Base-by-base conservation (phyloP, 179 eudicot species). In the Vitellaria paradoxa region DNA sequence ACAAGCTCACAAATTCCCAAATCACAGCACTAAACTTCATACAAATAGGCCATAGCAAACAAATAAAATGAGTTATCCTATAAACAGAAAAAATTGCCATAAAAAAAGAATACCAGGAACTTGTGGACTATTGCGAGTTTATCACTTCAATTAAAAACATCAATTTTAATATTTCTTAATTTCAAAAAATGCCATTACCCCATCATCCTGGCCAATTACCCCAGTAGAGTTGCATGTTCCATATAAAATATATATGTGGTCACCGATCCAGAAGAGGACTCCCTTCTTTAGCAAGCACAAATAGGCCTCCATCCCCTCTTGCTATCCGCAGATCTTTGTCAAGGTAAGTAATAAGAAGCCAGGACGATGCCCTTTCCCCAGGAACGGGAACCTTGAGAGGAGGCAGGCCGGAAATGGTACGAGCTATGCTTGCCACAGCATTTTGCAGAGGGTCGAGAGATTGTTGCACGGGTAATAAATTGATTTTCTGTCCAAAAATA, bases 231-330 rank as follows among this genome's bases (percentile, higher is more conserved):
- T 3, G 45, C 59, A 59, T 10, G 63, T 18, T 56, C 76, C 64
- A 61, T 65, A 17, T 40, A 57, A 23, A 13, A 57, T 68, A 42
- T 68, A 42, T 76, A 70, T 79, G 78, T 62, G 76, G 65, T 82
- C 84, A 88, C 77, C 82, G 81, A 63, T 89, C 85, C 40, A 96
- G 85, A 78, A 96, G 92, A 18, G 94, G 82, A 71, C 96, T 93
- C n/a, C 96, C 99, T 88, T 96, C 96, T 84, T 90, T 89, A 65
- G 86, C 97, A 63, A 96, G 99, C 57, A 96, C 98, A 76, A 96
- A 96, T 49, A 96, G 87, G 73, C 98, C 97, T 60, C 98, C 99
- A 82, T 96, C 99, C 50, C 99, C 99, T 86, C 98, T 92, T 13
- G 98, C 88, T 21, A 96, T 93, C 60, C 96, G 86, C 59, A 93